Base-by-base conservation (phyloP, 2,329 filamentous ascomycete species). In the Colletotrichum sp. region DNA sequence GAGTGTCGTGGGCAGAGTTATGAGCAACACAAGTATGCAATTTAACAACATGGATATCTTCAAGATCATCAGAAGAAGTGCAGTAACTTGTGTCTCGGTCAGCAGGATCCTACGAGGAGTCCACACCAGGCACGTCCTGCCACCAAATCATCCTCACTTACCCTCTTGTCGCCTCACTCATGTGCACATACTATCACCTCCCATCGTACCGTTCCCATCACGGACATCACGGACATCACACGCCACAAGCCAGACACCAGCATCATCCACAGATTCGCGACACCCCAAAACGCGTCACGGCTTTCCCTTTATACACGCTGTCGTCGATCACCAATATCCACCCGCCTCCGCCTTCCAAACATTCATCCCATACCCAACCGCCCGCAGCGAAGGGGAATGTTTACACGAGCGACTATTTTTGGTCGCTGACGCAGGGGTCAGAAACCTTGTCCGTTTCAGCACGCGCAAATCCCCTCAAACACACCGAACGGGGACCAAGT, bases 11-110 rank as follows among this genome's bases (percentile, higher is more conserved):
- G 13, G n/a, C 11, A 3, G n/a, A 47, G 43, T 13, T 5, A 13
- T 2, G 18, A 21, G n/a, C 11, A 2, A 4, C 43, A 21, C n/a
- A 3, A 8, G 18, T 0, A 51, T 5, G 0, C 0, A 6, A 6
- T 4, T 47, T 5, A 47, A n/a, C 18, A 18, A 47, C 38, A 12
- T n/a, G 9, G 11, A n/a, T n/a, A n/a, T 47, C 43, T 51, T 21
- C 11, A 21, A 13, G 4, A 6, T 34, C 33, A 13, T 6, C 33
- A 34, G 6, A 15, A 34, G 33, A 15, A 34, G 33, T 13, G 33
- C 1, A 6, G 2, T 34, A 34, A 34, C 33, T 5, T 6, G 6
- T 15, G n/a, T 21, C 11, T 3, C 0, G 1, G 18, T 11, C 8
- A 21, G 12, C 3, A 13, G 8, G 6, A 5, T 51, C 21, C 43